These are phyloP conservation scores for Aspergillus quadricinctus DNA, from an alignment of 2,329 filamentous ascomycete species.

Conservation along the genomic window DNA sequence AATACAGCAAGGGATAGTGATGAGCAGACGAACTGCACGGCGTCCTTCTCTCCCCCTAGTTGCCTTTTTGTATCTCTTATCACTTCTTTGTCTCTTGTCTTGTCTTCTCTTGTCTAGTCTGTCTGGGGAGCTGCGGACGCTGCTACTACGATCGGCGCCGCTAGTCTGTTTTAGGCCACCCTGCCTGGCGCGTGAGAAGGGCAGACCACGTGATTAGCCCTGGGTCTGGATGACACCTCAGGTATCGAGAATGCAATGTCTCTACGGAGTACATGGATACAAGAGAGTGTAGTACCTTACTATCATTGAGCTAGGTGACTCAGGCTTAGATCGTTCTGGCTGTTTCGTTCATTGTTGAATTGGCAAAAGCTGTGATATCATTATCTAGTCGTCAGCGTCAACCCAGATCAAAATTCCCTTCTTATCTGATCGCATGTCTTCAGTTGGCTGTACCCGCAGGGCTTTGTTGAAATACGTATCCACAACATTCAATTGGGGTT, in stretches of 20 bases:
- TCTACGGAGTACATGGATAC: not conserved
- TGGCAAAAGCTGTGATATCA: not conserved
- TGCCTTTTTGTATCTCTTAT: not conserved
- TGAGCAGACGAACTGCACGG: not conserved
- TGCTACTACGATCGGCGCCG: constrained; percentile 15
- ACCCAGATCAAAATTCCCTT: constrained; percentile 46
- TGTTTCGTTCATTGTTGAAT: not conserved
- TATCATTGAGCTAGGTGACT: not conserved
- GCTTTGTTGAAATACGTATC: constrained; percentile 94
- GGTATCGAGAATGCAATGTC: not conserved
- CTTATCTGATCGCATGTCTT: constrained; percentile 58
- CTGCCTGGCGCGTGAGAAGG: constrained; percentile 15
- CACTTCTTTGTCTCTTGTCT: constrained; percentile 2
- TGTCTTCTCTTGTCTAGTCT: constrained; percentile 11
- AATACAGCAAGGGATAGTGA: not conserved
- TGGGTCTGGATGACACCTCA: not conserved
- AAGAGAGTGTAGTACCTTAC: not conserved
- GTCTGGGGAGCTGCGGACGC: constrained; percentile 17
- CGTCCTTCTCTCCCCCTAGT: not conserved
- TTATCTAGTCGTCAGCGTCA: constrained; percentile 34
- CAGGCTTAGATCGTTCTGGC: not conserved
- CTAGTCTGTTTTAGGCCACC: constrained; percentile 15
- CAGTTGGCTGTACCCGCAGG: constrained; percentile 73
- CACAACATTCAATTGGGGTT: constrained; percentile 69
- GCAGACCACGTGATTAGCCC: constrained; percentile 17